Conservation (phyloP, 495 filamentous ascomycete genomes). For the Xylaria nigripes region DNA sequence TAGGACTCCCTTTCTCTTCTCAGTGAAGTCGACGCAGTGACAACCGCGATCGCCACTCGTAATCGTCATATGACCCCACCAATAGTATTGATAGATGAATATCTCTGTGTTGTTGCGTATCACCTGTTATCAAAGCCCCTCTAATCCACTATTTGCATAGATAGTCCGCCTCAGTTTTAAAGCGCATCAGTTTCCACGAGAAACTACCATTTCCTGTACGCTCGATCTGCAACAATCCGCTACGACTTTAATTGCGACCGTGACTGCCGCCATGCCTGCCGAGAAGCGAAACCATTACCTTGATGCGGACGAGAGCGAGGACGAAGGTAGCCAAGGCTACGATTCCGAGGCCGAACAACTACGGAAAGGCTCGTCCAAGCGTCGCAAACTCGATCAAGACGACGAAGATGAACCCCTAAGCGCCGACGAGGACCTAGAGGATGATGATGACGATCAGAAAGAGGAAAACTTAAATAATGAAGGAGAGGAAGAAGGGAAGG, state of each 20-base stretch:
- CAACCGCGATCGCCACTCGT: neutral
- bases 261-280: slow-evolving; percentile 44
- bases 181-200: neutral
- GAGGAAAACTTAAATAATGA: slow-evolving; percentile 2
- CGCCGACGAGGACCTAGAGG: slow-evolving; percentile 23
- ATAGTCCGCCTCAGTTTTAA: too few species aligned
- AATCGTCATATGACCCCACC: too few species aligned
- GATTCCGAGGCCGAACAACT: slow-evolving; percentile 61
- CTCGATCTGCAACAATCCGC: neutral
- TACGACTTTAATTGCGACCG: neutral
- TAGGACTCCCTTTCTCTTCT: too few species aligned
- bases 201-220: neutral
- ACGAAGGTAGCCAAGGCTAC: slow-evolving; percentile 54
- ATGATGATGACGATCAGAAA: slow-evolving; percentile 1
- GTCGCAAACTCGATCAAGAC: slow-evolving; percentile 48
- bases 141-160: neutral
- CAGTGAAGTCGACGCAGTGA: neutral
- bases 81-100: neutral
- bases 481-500: slow-evolving; percentile 24
- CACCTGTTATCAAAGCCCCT: neutral
- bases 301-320: slow-evolving; percentile 60
- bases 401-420: slow-evolving; percentile 27
- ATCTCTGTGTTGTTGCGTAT: slow-evolving; percentile 5
- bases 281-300: slow-evolving; percentile 70
- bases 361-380: slow-evolving; percentile 61